Base-by-base conservation (phyloP, 805 yeast genomes). In the Starmerella roubikii region DNA sequence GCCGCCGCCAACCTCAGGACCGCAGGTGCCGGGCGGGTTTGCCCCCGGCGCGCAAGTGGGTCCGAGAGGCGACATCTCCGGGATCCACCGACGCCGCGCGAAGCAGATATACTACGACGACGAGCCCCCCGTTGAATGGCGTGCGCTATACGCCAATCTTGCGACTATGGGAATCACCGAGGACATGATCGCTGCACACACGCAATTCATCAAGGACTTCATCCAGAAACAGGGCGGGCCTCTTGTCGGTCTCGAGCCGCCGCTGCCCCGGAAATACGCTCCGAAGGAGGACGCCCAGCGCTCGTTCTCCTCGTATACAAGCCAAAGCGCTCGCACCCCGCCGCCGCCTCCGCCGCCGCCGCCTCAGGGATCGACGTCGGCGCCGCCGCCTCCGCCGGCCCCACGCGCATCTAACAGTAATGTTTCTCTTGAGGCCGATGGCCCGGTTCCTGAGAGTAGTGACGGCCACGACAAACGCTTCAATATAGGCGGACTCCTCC, bases 131-230 rank as follows among this genome's bases (percentile, higher is more conserved):
- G 75, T 77, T 4, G 93, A 82, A 55, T 83, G 93, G 94, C 60
- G 86, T 35, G 65, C 76, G 1, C 65, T 83, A 40, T 81, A 83
- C 47, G 61, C 69, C 8, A 85, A 79, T 52, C 65, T 83, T 38
- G 88, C 77, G 30, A 66, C 70, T 16, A 78, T 79, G 38, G 94
- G 94, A 1, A 83, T 83, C 41, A 59, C 82, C 1, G 93, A 83
- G 52, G 93, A 82, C 48, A 78, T 80, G 86, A 82, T 83, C 55
- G 91, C 86, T 0, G 88, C 80, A 38, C 81, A 83, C 54, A 66
- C 85, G 42, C 81, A 79, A 43, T 81, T 82, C 55, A 80, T 83
- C 53, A 83, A 80, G 56, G 77, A 76, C 38, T 83, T 79, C 53
- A 79, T 83, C 42, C 62, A 73, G 3, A 65, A 76, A 51, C 77